phyloP scores from a whole-genome alignment of 257 asterid species.

The Lavandula angustifolia region DNA sequence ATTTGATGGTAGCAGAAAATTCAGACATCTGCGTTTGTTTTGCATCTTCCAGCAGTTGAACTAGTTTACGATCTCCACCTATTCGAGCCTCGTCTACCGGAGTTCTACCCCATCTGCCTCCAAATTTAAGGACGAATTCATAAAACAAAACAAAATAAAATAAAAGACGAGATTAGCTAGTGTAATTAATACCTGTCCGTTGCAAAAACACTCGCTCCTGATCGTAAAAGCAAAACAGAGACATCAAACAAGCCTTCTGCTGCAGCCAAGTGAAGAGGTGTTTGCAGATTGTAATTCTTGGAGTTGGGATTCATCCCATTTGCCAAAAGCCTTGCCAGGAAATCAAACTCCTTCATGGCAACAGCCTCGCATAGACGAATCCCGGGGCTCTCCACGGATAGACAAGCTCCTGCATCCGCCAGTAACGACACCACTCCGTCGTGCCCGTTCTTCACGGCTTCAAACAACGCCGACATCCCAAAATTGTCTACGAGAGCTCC shows the following conservation, averaged over 20 bases:
- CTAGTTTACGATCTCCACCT: conserved; percentile 51
- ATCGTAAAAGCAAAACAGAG: conserved; percentile 49
- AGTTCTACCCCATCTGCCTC: conserved; percentile 66
- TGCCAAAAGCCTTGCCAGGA: conserved; percentile 46
- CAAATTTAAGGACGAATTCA: background rate
- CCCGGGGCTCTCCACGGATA: conserved; percentile 51
- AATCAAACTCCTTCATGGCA: conserved; percentile 46
- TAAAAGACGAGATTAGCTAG: background rate
- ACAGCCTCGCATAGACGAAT: conserved; percentile 58
- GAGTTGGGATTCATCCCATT: conserved; percentile 69
- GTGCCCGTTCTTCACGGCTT: conserved; percentile 64
- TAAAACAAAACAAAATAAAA: conserved; percentile 13
- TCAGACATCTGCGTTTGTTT: conserved; percentile 42
- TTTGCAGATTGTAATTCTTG: conserved; percentile 59
- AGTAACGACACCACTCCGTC: conserved; percentile 54
- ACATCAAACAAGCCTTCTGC: conserved; percentile 55
- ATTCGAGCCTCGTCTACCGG: conserved; percentile 70
- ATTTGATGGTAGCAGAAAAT: conserved; percentile 32
- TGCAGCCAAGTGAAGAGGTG: conserved; percentile 75
- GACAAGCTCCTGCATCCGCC: conserved; percentile 49
- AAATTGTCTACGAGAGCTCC: conserved; percentile 41
- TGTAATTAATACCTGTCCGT: conserved; percentile 51
- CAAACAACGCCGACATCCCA: conserved; percentile 60
- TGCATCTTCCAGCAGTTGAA: conserved; percentile 63
- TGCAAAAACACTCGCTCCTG: conserved; percentile 64